Evolutionary conservation across 2,329 filamentous ascomycete species (phyloP).

Genomic region (Simplicillium sp.): DNA sequence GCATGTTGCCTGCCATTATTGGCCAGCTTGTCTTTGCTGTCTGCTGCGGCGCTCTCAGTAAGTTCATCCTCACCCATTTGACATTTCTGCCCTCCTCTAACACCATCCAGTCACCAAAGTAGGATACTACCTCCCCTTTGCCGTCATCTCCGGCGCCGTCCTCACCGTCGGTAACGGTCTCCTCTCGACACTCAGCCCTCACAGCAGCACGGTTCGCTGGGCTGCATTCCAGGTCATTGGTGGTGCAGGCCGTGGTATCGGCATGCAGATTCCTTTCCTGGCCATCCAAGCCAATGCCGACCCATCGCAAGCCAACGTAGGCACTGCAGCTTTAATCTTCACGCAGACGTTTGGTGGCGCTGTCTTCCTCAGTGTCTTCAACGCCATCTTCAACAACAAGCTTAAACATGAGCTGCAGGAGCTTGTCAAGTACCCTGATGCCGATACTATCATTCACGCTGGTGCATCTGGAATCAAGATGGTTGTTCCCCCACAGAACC

Average conservation of each 20-base stretch:
- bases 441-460: constrained; percentile 24
- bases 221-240: constrained; percentile 33
- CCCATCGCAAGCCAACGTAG: constrained; percentile 15
- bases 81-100: constrained; percentile 6
- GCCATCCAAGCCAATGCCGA: constrained; percentile 17
- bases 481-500: constrained; percentile 17
- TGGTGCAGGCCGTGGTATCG: constrained; percentile 34
- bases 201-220: constrained; percentile 27
- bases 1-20: constrained; percentile 17
- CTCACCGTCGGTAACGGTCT: constrained; percentile 27
- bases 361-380: constrained; percentile 30
- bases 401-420: constrained; percentile 19
- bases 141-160: constrained; percentile 22
- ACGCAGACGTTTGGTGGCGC: constrained; percentile 37
- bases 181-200: constrained; percentile 26
- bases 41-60: constrained; percentile 9
- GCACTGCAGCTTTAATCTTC: constrained; percentile 19
- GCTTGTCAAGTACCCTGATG: constrained; percentile 18
- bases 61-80: not conserved
- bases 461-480: constrained; percentile 29
- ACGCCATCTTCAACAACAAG: constrained; percentile 19
- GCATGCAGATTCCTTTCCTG: constrained; percentile 29
- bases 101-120: constrained; percentile 12
- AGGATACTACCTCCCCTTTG: constrained; percentile 35
- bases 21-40: constrained; percentile 14